phyloP scores from a whole-genome alignment of 352 stramenopile species.

The Elongisporangium prolatum region DNA sequence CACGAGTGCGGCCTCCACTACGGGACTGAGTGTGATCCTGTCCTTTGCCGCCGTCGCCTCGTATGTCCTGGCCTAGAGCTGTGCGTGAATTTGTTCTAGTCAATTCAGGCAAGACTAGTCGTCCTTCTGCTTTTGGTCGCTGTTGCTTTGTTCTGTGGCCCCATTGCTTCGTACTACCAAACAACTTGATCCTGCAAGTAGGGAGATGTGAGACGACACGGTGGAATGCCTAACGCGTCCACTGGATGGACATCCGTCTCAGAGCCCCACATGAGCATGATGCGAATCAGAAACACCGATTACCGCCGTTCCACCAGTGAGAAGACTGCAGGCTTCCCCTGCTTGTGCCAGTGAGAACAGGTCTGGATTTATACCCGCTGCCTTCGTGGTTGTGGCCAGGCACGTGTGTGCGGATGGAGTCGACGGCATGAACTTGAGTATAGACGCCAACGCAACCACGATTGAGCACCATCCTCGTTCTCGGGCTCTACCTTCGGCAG shows the following conservation, averaged over 20 bases:
- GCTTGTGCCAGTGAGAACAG: slow-evolving; percentile 2
- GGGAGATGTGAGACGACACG: neutral
- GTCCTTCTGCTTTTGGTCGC: neutral
- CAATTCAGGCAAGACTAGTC: neutral
- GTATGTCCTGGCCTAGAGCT: slow-evolving; percentile 5
- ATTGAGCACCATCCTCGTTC: neutral
- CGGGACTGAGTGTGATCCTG: neutral
- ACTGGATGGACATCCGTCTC: slow-evolving; percentile 13
- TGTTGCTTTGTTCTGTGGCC: neutral
- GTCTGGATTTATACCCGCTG: neutral
- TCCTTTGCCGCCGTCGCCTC: neutral
- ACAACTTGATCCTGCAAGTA: too few relatives aligned
- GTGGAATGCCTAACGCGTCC: neutral
- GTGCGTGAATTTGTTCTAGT: slow-evolving; percentile 5
- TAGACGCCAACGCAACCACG: neutral
- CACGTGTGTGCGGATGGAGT: neutral
- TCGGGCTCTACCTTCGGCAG: neutral
- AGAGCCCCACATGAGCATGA: slow-evolving; percentile 9
- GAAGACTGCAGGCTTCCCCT: neutral
- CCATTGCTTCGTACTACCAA: neutral
- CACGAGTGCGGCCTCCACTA: neutral
- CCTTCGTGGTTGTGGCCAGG: neutral
- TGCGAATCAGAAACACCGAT: slow-evolving; percentile 9
- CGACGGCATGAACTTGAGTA: neutral
- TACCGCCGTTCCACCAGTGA: neutral